Conservation (phyloP, 257 asterid genomes). For the Solanum chaucha region DNA sequence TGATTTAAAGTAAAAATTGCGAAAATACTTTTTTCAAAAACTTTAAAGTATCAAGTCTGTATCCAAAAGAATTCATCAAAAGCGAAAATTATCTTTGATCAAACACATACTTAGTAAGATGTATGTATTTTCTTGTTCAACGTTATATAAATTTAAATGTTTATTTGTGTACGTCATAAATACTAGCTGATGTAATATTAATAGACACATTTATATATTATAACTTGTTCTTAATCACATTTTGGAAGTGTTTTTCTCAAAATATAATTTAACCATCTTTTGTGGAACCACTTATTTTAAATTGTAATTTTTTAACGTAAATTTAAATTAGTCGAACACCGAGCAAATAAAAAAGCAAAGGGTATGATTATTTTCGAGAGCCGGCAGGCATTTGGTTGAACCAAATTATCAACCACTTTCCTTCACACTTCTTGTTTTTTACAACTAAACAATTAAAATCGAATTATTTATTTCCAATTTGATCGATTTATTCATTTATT, state of each 20-base stretch:
- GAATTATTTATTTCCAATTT: neutral
- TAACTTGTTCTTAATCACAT: neutral
- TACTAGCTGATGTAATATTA: accelerated
- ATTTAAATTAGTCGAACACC: neutral
- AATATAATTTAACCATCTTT: too few relatives aligned
- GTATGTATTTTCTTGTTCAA: neutral
- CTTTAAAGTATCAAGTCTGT: too few relatives aligned
- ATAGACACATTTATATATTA: neutral
- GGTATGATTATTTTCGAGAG: neutral
- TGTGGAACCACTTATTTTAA: neutral
- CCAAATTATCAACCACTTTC: slow-evolving; percentile 36
- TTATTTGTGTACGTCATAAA: neutral
- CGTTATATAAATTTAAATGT: accelerated
- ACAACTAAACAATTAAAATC: neutral
- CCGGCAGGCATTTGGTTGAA: slow-evolving; percentile 31
- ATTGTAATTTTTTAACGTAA: neutral
- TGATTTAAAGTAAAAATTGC: too few relatives aligned
- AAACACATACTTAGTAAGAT: too few relatives aligned
- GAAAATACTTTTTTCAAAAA: too few relatives aligned
- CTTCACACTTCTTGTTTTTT: slow-evolving; percentile 23
- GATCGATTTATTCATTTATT: neutral
- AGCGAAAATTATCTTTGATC: too few relatives aligned
- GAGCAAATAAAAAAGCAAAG: accelerated
- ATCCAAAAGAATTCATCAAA: too few relatives aligned
- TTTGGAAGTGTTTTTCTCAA: too few relatives aligned